phyloP scores from a whole-genome alignment of 768 basidiomycete species.

The Suillus weaverae region DNA sequence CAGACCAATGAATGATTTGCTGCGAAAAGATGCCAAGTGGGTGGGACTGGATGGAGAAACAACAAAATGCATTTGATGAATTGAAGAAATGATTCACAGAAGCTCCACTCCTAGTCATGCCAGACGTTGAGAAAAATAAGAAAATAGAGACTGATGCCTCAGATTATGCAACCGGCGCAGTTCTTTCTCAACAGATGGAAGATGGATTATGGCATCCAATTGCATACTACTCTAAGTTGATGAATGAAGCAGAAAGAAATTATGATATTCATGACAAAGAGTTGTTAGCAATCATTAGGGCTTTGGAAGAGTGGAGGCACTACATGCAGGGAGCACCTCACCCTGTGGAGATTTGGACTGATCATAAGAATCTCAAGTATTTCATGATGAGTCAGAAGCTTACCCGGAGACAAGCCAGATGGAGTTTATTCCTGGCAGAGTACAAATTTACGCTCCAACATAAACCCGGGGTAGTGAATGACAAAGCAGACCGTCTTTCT shows the following conservation, averaged over 20 bases:
- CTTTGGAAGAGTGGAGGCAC: background rate
- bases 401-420: background rate
- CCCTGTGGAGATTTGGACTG: background rate
- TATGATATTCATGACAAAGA: conserved; percentile 40
- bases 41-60: conserved; percentile 26
- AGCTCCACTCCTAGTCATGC: conserved; percentile 23
- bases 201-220: conserved; percentile 28
- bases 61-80: conserved; percentile 26
- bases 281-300: background rate
- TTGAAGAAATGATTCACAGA: conserved; percentile 32
- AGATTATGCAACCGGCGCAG: background rate
- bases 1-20: conserved; percentile 26
- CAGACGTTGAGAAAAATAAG: background rate
- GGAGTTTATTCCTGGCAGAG: background rate
- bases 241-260: conserved; percentile 36
- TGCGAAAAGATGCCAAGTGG: conserved; percentile 24
- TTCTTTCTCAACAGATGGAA: background rate
- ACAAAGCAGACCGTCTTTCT: background rate
- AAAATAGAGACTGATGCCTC: conserved; percentile 1
- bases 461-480: background rate
- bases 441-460: background rate
- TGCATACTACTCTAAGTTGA: conserved; percentile 28
- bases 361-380: conserved; percentile 41
- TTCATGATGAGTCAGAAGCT: conserved; percentile 33
- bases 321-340: background rate